Percentiles rank a stretch among this genome's conserved stretches.
Conservation (phyloP, 768 basidiomycete species). For the Tephrocybe sp. region DNA sequence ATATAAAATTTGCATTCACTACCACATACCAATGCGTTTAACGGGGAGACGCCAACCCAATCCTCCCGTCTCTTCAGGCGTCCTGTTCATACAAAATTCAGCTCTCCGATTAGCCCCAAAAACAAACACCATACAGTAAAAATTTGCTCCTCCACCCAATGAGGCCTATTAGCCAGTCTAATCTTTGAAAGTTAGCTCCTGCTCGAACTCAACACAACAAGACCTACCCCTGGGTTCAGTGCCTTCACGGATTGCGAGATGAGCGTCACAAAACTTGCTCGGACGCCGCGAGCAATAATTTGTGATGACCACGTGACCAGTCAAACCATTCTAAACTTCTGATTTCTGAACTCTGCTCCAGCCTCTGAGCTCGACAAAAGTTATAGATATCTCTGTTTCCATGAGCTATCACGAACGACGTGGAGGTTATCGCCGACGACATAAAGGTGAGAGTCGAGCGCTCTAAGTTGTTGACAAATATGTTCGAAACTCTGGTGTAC, state of each 20-base stretch:
- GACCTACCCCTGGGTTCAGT: no score
- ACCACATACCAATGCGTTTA: slow-evolving; percentile 14
- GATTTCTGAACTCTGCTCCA: background rate
- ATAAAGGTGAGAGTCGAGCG: slow-evolving; percentile 48
- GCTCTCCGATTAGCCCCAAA: background rate
- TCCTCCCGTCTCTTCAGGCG: background rate
- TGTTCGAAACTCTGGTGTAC: slow-evolving; percentile 19
- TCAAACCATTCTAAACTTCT: no score
- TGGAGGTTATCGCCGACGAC: slow-evolving; percentile 44
- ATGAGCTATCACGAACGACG: slow-evolving; percentile 61
- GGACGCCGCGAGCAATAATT: no score
- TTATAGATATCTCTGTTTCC: slow-evolving; percentile 21
- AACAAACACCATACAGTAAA: background rate
- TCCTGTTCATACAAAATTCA: background rate
- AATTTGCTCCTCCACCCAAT: background rate
- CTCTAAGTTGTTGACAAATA: slow-evolving; percentile 13
- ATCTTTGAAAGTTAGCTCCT: background rate
- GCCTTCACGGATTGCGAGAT: no score
- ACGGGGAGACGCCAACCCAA: background rate
- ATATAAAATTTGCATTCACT: background rate
- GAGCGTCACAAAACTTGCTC: no score
- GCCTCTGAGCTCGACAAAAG: slow-evolving; percentile 10
- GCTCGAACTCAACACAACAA: no score
- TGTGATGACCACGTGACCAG: no score
- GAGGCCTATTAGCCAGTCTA: background rate